A percentile compares a stretch with the other conserved stretches of the same genome.
These are phyloP conservation scores for Fusarium continuum DNA, from an alignment of 2,329 filamentous ascomycete species.

Conservation along the genomic window DNA sequence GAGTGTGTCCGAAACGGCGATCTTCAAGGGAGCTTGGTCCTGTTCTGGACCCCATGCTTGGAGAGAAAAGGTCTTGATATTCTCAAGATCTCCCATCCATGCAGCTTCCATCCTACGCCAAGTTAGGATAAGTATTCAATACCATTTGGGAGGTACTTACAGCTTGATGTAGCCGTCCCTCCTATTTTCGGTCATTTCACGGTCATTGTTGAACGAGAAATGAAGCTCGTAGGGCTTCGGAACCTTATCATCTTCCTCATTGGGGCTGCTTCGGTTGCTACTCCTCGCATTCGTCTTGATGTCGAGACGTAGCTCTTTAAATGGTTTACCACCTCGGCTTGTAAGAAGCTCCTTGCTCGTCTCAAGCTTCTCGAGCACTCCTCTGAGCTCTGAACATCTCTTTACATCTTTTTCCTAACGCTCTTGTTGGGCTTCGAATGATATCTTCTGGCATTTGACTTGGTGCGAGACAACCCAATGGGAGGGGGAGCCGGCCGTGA, in stretches of 20 bases:
- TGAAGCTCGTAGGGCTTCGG: conserved; percentile 56
- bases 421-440: conserved; percentile 47
- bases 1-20: conserved; percentile 70
- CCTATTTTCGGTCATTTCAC: conserved; percentile 64
- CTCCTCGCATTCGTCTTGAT: conserved; percentile 43
- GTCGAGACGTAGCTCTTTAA: conserved; percentile 70
- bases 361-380: conserved; percentile 60
- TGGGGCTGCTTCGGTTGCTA: background rate
- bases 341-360: conserved; percentile 54
- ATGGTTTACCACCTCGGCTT: conserved; percentile 72
- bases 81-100: conserved; percentile 74
- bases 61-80: conserved; percentile 72
- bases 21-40: conserved; percentile 67
- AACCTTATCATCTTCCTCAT: conserved; percentile 24
- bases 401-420: conserved; percentile 40
- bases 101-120: conserved; percentile 71
- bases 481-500: conserved; percentile 66
- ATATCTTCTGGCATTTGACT: conserved; percentile 47
- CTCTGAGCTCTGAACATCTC: conserved; percentile 24
- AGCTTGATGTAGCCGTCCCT: conserved; percentile 70
- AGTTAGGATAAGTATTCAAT: conserved; percentile 12
- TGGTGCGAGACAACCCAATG: conserved; percentile 61
- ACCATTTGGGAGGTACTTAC: conserved; percentile 52
- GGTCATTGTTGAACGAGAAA: conserved; percentile 63
- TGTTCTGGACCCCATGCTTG: conserved; percentile 64